Evolutionary conservation across 352 stramenopile species (phyloP), one percentile per base, ranked within the genome.

Genomic region (Phytophthora fragariae): DNA sequence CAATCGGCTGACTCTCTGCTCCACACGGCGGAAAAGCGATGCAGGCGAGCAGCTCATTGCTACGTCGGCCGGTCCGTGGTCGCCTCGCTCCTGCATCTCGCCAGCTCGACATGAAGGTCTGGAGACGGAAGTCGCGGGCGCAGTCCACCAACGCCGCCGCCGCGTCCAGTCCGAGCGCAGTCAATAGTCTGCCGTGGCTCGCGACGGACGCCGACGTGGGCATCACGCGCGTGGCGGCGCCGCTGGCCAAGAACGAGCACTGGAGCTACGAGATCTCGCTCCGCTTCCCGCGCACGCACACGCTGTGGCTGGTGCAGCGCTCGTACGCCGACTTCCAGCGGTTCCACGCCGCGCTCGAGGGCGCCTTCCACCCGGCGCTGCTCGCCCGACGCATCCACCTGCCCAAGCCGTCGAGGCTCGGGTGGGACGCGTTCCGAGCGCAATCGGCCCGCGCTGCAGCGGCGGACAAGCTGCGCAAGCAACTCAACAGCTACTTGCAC

Each of bases 401-500:
- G 9, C 82, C 84, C n/a, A 75, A 75, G n/a, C 76, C 80, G 0
- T 69, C 82, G 55, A 54, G 76, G 21, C 70, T 85, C 49, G 71
- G 68, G 4, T 87, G 73, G 75, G 78, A 79, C 67, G 59, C 78
- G 7, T 73, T 84, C 7, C 63, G 63, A 52, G 68, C 72, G 21
- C 56, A 68, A 44, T 52, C 67, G 6, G 50, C 37, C 0, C 72
- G 78, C 1, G 71, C 80, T 29, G 44, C 66, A 19, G 67, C 76
- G 8, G 70, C 81, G 3, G 67, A 80, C 61, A 80, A 82, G 21
- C 73, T 88, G 29, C 68, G 75, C n/a, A 65, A 73, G 27, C 79
- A 85, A 61, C 71, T 92, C 31, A 92, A 91, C 63, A 66, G 74
- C 29, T 92, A 92, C 53, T 54, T 92, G 63, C 85, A 86, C 65